Conservation (phyloP, 176 grass and related monocot species). For the Dendrocalamus sinicus region DNA sequence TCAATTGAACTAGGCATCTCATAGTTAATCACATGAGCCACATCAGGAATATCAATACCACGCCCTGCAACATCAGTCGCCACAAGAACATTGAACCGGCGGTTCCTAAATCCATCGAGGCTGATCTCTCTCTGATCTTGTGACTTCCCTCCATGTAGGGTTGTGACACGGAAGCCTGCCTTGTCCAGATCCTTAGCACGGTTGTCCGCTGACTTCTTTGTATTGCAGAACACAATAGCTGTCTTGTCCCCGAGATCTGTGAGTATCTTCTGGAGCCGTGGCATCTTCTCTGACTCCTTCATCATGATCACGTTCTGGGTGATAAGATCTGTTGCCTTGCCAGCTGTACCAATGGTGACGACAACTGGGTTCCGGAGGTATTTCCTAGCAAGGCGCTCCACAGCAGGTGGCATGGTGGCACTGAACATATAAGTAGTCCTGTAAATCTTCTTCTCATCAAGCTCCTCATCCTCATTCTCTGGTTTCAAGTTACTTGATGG, state of each 20-base stretch:
- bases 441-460: slow-evolving; percentile 96
- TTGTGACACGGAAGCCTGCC: slow-evolving; percentile 83
- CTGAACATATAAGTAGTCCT: slow-evolving; percentile 99
- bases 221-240: slow-evolving; percentile 95
- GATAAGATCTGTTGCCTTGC: slow-evolving; percentile 95
- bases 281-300: slow-evolving; percentile 87
- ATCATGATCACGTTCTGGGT: slow-evolving; percentile 91
- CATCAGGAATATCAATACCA: slow-evolving; percentile 99
- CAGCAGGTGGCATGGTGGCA: slow-evolving; percentile 94
- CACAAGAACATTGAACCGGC: slow-evolving; percentile 94
- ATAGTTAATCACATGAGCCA: slow-evolving; percentile 97
- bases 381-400: slow-evolving; percentile 93
- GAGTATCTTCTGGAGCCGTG: slow-evolving; percentile 82
- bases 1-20: slow-evolving; percentile 83
- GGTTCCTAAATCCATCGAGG: slow-evolving; percentile 94
- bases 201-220: slow-evolving; percentile 86
- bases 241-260: slow-evolving; percentile 90
- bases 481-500: slow-evolving; percentile 99
- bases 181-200: slow-evolving; percentile 89
- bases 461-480: slow-evolving; percentile 97
- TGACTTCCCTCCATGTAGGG: slow-evolving; percentile 92
- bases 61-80: slow-evolving; percentile 95
- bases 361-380: slow-evolving; percentile 96
- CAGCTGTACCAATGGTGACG: slow-evolving; percentile 94
- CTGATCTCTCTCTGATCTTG: slow-evolving; percentile 97